These are phyloP conservation scores for Phyllosticta paracitricarpa DNA, from an alignment of 2,329 filamentous ascomycete species.

Conservation along the genomic window DNA sequence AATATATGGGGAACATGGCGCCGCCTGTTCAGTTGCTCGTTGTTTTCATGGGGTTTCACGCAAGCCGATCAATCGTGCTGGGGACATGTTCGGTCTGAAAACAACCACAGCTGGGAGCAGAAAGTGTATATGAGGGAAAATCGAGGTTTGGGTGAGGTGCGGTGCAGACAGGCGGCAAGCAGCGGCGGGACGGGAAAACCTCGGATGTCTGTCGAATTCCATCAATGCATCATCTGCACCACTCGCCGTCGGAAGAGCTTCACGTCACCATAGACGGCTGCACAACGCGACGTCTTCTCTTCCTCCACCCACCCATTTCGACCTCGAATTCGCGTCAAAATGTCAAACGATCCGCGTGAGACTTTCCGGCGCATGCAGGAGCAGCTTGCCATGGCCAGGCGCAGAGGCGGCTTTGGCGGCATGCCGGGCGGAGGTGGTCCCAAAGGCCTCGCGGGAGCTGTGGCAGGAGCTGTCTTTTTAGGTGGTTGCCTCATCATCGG, in stretches of 20 bases:
- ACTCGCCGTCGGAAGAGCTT: neutral
- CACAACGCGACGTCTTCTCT: neutral
- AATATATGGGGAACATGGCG: no score
- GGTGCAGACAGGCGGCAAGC: neutral
- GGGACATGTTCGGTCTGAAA: neutral
- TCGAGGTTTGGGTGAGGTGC: neutral
- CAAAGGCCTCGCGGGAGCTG: constrained; percentile 43
- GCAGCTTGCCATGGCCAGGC: constrained; percentile 40
- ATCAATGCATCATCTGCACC: neutral
- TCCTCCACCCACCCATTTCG: neutral
- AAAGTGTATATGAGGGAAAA: neutral
- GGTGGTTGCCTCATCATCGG: constrained; percentile 45
- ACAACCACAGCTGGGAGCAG: neutral
- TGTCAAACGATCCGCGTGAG: constrained; percentile 47
- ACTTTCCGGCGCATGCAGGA: constrained; percentile 56
- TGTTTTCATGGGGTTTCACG: neutral
- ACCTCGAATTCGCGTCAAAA: neutral
- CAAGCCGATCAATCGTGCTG: neutral
- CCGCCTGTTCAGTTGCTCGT: neutral
- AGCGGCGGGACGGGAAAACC: neutral
- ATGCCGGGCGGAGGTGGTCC: constrained; percentile 39
- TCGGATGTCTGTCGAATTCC: neutral
- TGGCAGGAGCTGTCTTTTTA: constrained; percentile 44
- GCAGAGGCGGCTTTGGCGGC: constrained; percentile 30
- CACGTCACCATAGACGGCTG: neutral